Evolutionary conservation across 441 rosid species (phyloP).

Genomic region (Capsella rubella): DNA sequence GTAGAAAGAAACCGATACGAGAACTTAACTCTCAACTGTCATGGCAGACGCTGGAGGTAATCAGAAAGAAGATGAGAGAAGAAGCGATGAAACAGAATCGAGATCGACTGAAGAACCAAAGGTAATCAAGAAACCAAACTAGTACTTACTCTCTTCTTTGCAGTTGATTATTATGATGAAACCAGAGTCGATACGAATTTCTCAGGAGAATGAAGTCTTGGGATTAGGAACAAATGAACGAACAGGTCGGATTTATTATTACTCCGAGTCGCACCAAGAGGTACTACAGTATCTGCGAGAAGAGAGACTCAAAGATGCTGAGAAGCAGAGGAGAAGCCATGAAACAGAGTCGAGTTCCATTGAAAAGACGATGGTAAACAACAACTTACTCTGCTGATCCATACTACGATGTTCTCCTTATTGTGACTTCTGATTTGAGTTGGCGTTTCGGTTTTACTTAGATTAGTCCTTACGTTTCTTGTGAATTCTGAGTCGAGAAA

Average conservation of each 20-base stretch:
- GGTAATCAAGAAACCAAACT: background rate
- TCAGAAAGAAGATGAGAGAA: background rate
- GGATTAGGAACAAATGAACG: background rate
- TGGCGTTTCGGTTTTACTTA: background rate
- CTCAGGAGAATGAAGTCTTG: background rate
- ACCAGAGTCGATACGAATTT: background rate
- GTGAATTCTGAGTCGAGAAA: slow-evolving; percentile 20
- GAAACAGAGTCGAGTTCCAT: slow-evolving; percentile 15
- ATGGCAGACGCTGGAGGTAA: background rate
- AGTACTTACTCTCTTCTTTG: background rate
- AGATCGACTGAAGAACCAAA: slow-evolving; percentile 14
- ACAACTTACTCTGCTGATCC: background rate
- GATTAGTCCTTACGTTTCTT: background rate
- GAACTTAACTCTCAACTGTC: background rate
- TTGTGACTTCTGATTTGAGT: background rate
- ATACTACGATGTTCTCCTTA: background rate
- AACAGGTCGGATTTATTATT: background rate
- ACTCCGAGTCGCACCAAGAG: background rate
- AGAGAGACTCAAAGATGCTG: background rate
- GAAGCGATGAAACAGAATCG: background rate
- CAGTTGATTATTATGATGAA: background rate
- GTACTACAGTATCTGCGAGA: background rate
- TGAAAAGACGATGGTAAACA: slow-evolving; percentile 11
- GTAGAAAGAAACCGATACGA: background rate
- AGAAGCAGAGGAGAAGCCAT: background rate